Conservation (phyloP, 139 green algal species). For the Gonium pectorale region DNA sequence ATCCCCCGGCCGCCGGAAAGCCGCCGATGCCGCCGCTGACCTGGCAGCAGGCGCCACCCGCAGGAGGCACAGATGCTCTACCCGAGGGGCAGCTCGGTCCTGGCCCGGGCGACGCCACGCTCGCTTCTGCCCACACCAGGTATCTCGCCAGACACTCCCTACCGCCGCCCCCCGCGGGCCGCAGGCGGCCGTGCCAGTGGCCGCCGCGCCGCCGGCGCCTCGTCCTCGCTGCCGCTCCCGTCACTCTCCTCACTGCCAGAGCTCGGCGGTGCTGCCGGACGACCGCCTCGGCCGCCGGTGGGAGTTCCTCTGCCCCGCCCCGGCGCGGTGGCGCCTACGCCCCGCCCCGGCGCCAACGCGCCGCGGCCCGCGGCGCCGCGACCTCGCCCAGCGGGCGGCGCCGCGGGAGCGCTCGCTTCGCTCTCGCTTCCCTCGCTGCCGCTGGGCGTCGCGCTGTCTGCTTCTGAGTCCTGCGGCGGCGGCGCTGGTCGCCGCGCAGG, state of each 20-base stretch:
- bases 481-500: background rate
- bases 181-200: background rate
- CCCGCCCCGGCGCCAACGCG: background rate
- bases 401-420: background rate
- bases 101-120: too few relatives aligned
- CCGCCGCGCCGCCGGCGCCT: background rate
- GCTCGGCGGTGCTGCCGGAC: background rate
- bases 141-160: too few relatives aligned
- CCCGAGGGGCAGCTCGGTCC: too few relatives aligned
- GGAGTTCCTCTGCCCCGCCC: background rate
- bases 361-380: background rate
- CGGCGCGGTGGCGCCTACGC: background rate
- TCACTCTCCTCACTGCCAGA: constrained; percentile 1
- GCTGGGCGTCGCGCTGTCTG: background rate
- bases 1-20: too few relatives aligned
- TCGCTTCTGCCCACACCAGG: too few relatives aligned
- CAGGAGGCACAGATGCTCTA: too few relatives aligned
- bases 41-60: too few relatives aligned
- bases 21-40: too few relatives aligned
- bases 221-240: constrained; percentile 13
- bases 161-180: constrained; percentile 8
- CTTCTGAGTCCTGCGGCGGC: background rate
- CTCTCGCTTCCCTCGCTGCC: constrained; percentile 4
- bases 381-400: background rate
- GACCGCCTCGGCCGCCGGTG: background rate